A percentile compares a stretch with the other conserved stretches of the same genome.
These are phyloP conservation scores for Escallonia herrerae DNA, from an alignment of 129 eudicot species.

Conservation along the genomic window DNA sequence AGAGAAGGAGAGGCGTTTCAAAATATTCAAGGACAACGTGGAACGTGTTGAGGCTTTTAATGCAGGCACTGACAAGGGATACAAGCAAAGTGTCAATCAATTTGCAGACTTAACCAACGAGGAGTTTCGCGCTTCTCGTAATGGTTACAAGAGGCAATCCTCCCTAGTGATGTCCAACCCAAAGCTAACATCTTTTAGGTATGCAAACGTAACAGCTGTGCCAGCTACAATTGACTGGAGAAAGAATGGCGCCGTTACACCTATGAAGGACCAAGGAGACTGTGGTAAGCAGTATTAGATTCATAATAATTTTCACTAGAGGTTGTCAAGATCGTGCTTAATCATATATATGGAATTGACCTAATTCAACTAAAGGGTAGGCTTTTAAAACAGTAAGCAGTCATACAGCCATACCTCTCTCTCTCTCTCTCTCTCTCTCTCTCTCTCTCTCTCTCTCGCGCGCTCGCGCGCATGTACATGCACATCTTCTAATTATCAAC, in stretches of 20 bases:
- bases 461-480: too few relatives aligned
- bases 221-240: conserved; percentile 45
- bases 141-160: conserved; percentile 20
- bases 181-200: conserved; percentile 10
- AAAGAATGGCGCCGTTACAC: conserved; percentile 41
- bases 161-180: not conserved
- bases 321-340: too few relatives aligned
- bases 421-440: too few relatives aligned
- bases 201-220: conserved; percentile 31
- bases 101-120: conserved; percentile 49
- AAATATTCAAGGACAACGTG: conserved; percentile 43
- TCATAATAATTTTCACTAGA: too few relatives aligned
- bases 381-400: too few relatives aligned
- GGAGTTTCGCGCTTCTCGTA: conserved; percentile 37
- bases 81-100: conserved; percentile 29
- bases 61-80: conserved; percentile 9
- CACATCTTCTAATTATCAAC: too few relatives aligned
- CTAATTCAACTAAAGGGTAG: too few relatives aligned
- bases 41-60: conserved; percentile 31
- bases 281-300: conserved; percentile 27
- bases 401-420: too few relatives aligned
- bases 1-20: conserved; percentile 31
- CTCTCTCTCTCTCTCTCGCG: too few relatives aligned
- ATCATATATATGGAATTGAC: too few relatives aligned
- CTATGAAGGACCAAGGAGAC: conserved; percentile 33